Base-by-base conservation (phyloP, 352 stramenopile genomes). In the Phytophthora melonis region DNA sequence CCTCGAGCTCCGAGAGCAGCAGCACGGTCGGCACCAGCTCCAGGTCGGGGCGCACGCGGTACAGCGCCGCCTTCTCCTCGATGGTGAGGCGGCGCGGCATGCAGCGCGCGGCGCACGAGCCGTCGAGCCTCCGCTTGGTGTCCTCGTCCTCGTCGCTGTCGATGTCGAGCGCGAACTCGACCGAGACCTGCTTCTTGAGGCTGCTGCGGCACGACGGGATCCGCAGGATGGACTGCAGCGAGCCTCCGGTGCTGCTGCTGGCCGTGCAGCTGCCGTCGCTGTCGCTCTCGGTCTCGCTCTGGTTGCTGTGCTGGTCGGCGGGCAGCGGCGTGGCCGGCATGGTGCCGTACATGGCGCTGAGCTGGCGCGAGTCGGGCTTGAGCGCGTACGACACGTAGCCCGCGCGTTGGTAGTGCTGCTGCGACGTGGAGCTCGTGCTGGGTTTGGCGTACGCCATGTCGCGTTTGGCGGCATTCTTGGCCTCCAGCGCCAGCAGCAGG, bases 231-330 rank as follows among this genome's bases (percentile, higher is more conserved):
- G 87, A 93, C 69, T 91, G 85, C 36, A 93, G 77, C 49, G 73
- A 81, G 54, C 60, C 59, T 45, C 60, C 59, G 9, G 57, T 68
- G 5, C 58, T 63, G 62, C 66, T 79, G 63, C 69, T 82, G 64
- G 65, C 68, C 8, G 78, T 80, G 64, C 74, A 89, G 62, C 83
- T 90, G 2, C 80, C 80, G 68, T 94, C 87, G 45, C 87, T 94
- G 62, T 94, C 87, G 74, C 87, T 94, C 47, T 94, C 87, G 3
- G 87, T 94, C 73, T 94, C 87, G 68, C 87, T 94, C 58, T 93
- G 85, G 60, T 82, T 86, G 54, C 54, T 84, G 57, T 68, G 57
- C 14, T 70, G 56, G 55, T 77, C 52, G 10, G 64, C 67, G 14
- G 53, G 53, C 11, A 74, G 45, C n/a, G 72, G 57, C 11, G 49